Evolutionary conservation across 257 asterid genomes (phyloP).

Genomic region (Solanum sejunctum): DNA sequence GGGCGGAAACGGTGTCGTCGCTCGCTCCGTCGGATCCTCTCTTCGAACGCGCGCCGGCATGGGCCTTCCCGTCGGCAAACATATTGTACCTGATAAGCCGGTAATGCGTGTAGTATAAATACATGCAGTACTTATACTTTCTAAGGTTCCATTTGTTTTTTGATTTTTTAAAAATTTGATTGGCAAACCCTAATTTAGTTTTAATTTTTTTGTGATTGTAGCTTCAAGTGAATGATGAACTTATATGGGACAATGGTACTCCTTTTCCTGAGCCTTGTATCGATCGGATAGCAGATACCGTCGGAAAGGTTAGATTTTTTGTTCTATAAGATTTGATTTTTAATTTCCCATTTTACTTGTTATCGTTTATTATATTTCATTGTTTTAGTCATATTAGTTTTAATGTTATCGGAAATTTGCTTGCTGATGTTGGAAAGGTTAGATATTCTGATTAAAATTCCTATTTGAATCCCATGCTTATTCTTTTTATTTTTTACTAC

Average conservation of each 20-base stretch:
- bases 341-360: neutral
- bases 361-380: neutral
- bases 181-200: neutral
- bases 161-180: neutral
- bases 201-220: neutral
- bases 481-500: neutral
- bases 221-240: constrained; percentile 80
- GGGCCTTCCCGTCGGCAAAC: constrained; percentile 96
- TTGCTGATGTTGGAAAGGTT: neutral
- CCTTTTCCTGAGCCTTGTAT: constrained; percentile 89
- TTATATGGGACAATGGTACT: constrained; percentile 85
- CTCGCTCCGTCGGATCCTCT: constrained; percentile 63
- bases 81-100: constrained; percentile 81
- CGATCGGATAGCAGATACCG: constrained; percentile 87
- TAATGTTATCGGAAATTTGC: neutral
- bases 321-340: neutral
- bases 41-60: constrained; percentile 84
- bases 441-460: neutral
- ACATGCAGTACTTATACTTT: neutral
- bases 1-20: constrained; percentile 71
- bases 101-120: constrained; percentile 11
- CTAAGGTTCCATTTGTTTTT: neutral
- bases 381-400: neutral
- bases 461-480: neutral
- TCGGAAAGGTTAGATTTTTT: constrained; percentile 54